Conservation (phyloP, 2,329 filamentous ascomycete genomes). For the Akanthomyces dipterigenus region DNA sequence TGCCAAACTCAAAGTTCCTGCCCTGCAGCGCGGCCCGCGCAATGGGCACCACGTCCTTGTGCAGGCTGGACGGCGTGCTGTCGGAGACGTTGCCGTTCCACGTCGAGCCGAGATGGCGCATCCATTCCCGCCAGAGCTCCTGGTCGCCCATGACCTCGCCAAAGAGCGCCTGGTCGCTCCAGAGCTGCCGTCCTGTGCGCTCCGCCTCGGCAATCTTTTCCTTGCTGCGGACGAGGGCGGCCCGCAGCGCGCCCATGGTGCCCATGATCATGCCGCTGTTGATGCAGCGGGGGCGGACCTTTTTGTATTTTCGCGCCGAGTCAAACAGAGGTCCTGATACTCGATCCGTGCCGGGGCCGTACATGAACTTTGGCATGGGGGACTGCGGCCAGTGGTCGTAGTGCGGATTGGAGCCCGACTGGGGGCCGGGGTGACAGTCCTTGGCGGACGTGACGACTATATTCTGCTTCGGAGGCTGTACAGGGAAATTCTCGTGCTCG, state of each 20-base stretch:
- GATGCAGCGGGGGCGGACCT: conserved; percentile 27
- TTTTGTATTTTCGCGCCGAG: conserved; percentile 26
- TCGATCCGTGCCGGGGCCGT: conserved; percentile 26
- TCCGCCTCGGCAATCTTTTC: conserved; percentile 24
- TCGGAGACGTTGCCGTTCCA: conserved; percentile 26
- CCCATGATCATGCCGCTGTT: conserved; percentile 32
- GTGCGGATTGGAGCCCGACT: conserved; percentile 28
- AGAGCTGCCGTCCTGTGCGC: conserved; percentile 27
- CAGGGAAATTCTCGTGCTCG: conserved; percentile 19
- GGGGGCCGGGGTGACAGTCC: conserved; percentile 26
- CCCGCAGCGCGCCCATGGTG: conserved; percentile 23
- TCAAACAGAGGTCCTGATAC: conserved; percentile 22
- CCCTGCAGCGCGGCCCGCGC: conserved; percentile 24
- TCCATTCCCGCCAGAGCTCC: conserved; percentile 30
- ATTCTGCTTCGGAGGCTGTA: conserved; percentile 24
- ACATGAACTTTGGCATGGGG: conserved; percentile 27
- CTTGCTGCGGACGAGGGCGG: conserved; percentile 20
- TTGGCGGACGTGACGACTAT: conserved; percentile 29
- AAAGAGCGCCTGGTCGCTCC: conserved; percentile 32
- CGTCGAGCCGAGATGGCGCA: conserved; percentile 20
- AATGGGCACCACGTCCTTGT: conserved; percentile 18
- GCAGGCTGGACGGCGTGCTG: conserved; percentile 13
- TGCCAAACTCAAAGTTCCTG: conserved; percentile 30
- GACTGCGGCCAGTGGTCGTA: conserved; percentile 32
- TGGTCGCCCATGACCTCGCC: conserved; percentile 34